Evolutionary conservation across 768 basidiomycete genomes (phyloP), one percentile per base, ranked within the genome.

Genomic region (Suillus brevipes): DNA sequence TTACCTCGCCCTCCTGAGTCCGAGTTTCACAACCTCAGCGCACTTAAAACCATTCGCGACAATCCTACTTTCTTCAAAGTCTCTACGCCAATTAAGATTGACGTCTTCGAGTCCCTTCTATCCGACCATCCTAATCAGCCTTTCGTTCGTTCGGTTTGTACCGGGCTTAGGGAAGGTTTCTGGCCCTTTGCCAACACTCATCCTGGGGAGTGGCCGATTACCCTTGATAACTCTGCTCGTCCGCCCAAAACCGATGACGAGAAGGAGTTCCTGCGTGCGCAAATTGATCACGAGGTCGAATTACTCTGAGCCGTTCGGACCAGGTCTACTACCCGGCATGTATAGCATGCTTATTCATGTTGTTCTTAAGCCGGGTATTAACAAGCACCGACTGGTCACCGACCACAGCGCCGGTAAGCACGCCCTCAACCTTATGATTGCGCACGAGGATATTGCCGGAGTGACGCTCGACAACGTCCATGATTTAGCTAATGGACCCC

Each of bases 61-160:
- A 5, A 57, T 25, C 56, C 38, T 6, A 18, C 20, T 4, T 8
- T 72, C 0, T 71, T 72, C 63, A 16, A 62, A 14, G 49, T 79
- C 38, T 65, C 72, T 0, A 78, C 72, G 0, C 75, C 74, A 0
- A 73, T 76, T 55, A 67, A 76, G 25, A 60, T 77, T n/a, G 66
- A 74, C 50, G 49, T 60, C 0, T 67, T 78, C 42, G 65, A 74
- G 50, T 20, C 18, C 0, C 34, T 75, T 0, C 69, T 78, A 0
- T 5, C 28, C 0, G 58, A 65, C 4, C 76, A 79, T 62, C 73
- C 78, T 0, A 79, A 79, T 38, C 72, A 63, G 1, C 62, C 66
- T 1, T 73, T 79, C 49, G 75, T 78, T 4, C 20, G 57, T 1
- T 79, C 72, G 0, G 71, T 77, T 1, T 66, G 70, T 28, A 13